A percentile compares a stretch with the other conserved stretches of the same genome.
These are phyloP conservation scores for Boletus semigastroideus DNA, from an alignment of 1,284 basidiomycete genomes.

Conservation along the genomic window DNA sequence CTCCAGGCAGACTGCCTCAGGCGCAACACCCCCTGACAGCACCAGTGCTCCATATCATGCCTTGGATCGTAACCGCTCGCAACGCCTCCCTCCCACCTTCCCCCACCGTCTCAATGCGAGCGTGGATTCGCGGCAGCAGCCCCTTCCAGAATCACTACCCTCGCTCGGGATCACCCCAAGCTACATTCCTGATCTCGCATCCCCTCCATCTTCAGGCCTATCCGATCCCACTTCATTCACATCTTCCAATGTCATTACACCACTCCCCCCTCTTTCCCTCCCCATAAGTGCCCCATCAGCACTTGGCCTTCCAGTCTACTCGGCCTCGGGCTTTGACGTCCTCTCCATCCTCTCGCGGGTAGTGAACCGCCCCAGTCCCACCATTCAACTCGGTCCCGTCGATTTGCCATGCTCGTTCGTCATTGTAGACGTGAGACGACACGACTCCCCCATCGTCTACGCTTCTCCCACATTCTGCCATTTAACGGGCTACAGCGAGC, in stretches of 20 bases:
- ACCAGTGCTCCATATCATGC: not conserved
- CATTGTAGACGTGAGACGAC: conserved; percentile 79
- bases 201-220: not conserved
- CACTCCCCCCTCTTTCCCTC: not conserved
- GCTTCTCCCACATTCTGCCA: conserved; percentile 78
- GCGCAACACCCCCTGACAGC: conserved; percentile 1
- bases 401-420: conserved; percentile 90
- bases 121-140: conserved; percentile 7
- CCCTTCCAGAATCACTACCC: conserved; percentile 4
- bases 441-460: conserved; percentile 86
- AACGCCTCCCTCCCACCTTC: not conserved
- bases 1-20: conserved; percentile 12
- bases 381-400: conserved; percentile 83
- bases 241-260: conserved; percentile 7
- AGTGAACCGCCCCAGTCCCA: conserved; percentile 71
- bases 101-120: not conserved
- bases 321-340: conserved; percentile 87
- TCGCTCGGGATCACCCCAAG: not conserved
- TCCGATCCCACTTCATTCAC: conserved; percentile 6
- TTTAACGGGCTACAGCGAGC: conserved; percentile 81
- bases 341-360: conserved; percentile 81
- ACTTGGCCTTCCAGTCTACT: conserved; percentile 65
- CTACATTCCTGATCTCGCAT: conserved; percentile 2
- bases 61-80: conserved; percentile 1
- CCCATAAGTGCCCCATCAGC: conserved; percentile 23